These are phyloP conservation scores for Polychaeton citri DNA, from an alignment of 2,329 filamentous ascomycete species.

Conservation along the genomic window DNA sequence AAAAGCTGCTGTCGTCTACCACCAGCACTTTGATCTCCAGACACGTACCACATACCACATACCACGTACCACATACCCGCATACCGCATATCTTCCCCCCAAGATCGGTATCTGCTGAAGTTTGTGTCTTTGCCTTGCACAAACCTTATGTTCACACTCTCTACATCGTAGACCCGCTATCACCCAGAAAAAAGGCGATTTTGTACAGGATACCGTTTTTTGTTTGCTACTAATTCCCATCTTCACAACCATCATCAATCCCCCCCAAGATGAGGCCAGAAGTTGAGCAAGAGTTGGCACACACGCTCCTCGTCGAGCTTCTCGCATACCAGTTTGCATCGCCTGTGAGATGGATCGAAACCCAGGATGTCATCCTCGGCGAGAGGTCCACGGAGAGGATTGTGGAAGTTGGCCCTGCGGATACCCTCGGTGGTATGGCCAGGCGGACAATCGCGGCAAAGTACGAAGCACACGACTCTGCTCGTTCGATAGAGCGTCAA, in stretches of 20 bases:
- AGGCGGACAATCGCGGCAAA: conserved; percentile 90
- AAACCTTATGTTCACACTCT: too few species aligned
- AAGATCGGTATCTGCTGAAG: too few species aligned
- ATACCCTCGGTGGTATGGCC: conserved; percentile 95
- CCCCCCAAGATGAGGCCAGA: conserved; percentile 74
- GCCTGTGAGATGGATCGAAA: conserved; percentile 98
- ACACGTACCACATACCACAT: too few species aligned
- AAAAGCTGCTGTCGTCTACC: too few species aligned
- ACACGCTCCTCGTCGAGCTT: conserved; percentile 95
- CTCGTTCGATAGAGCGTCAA: conserved; percentile 88
- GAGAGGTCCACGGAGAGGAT: conserved; percentile 94
- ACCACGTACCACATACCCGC: too few species aligned
- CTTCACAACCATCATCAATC: conserved; percentile 6
- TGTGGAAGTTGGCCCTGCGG: conserved; percentile 91
- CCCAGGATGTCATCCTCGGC: conserved; percentile 96
- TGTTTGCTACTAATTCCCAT: conserved; percentile 1
- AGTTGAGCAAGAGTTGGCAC: conserved; percentile 97
- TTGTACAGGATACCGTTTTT: too few species aligned
- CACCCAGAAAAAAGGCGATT: too few species aligned
- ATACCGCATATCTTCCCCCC: too few species aligned
- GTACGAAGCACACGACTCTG: conserved; percentile 97
- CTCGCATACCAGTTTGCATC: conserved; percentile 98
- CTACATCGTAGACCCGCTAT: too few species aligned
- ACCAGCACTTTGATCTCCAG: too few species aligned
- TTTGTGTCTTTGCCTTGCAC: too few species aligned